Evolutionary conservation across 2,329 filamentous ascomycete species (phyloP).

Genomic region (Ceratocystis colombiana): DNA sequence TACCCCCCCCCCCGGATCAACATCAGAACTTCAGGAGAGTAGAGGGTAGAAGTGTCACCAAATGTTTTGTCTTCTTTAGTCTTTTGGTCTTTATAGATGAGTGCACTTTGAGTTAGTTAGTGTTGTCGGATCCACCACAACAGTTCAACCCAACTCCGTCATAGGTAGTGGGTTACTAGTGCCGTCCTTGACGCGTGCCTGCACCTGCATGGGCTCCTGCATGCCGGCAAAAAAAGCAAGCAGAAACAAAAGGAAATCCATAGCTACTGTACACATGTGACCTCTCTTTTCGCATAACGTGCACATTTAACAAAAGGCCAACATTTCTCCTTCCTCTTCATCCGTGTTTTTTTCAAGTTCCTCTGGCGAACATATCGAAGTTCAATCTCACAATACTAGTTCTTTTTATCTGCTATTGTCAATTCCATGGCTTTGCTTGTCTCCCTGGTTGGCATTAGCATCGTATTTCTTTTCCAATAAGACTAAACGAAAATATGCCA

Average conservation of each 20-base stretch:
- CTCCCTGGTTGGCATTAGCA: neutral
- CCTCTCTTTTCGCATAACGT: neutral
- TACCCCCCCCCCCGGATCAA: too few relatives aligned
- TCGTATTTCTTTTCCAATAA: neutral
- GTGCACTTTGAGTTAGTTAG: too few relatives aligned
- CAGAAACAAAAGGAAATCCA: neutral
- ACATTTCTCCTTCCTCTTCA: too few relatives aligned
- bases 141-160: neutral
- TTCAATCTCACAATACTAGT: too few relatives aligned
- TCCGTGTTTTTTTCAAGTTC: too few relatives aligned
- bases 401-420: too few relatives aligned
- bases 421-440: too few relatives aligned
- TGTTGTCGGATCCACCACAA: too few relatives aligned
- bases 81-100: neutral
- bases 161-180: neutral
- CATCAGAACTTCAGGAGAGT: too few relatives aligned
- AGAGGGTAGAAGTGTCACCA: too few relatives aligned
- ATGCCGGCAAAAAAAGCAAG: constrained; percentile 1
- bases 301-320: too few relatives aligned
- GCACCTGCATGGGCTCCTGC: constrained; percentile 11
- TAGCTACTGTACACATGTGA: neutral
- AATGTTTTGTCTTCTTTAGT: neutral
- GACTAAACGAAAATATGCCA: neutral
- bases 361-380: too few relatives aligned
- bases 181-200: constrained; percentile 6